Base-by-base conservation (phyloP, 805 yeast species). In the Metschnikowia chrysomelidarum region DNA sequence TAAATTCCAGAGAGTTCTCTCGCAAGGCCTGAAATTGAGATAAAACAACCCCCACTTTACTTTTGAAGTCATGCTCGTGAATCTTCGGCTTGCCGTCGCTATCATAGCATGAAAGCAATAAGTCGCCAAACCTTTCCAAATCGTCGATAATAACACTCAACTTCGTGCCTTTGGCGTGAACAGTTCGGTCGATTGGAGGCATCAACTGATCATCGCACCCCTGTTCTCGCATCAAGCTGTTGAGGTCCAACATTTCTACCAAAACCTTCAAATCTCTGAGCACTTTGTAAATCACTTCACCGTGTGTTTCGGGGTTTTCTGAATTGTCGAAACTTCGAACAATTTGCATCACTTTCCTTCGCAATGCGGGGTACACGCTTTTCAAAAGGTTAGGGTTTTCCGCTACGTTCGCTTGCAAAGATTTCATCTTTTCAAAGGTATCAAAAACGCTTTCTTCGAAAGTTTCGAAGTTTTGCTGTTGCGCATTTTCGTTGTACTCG, bases 161-260 rank as follows among this genome's bases (percentile, higher is more conserved):
- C 23, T 23, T 27, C 9, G 37, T 34, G n/a, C n/a, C 15, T 13
- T 14, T 12, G 19, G 10, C 5, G 16, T n/a, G n/a, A n/a, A n/a
- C n/a, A n/a, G n/a, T n/a, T n/a, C n/a, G n/a, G n/a, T n/a, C n/a
- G n/a, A n/a, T n/a, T n/a, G n/a, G n/a, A n/a, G n/a, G n/a, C n/a
- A n/a, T 16, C 4, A 32, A 26, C 11, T 32, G 25, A 17, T 21
- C 27, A 1, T 10, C 27, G 23, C 37, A 34, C 7, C 32, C 32
- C 13, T 15, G 23, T 11, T 9, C 19, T n/a, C 37, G n/a, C 37
- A 34, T 34, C 11, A 14, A 13, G 12, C 13, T 13, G 14, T 27
- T 23, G 13, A 34, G 14, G 13, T 20, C 25, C 20, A 35, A 15
- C 39, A 35, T 35, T 7, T 24, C 19, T 8, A 18, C 6, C 27